A percentile compares a stretch with the other conserved stretches of the same genome.
phyloP scores from a whole-genome alignment of 2,329 filamentous ascomycete species.

The Aspergillus pseudotamarii region DNA sequence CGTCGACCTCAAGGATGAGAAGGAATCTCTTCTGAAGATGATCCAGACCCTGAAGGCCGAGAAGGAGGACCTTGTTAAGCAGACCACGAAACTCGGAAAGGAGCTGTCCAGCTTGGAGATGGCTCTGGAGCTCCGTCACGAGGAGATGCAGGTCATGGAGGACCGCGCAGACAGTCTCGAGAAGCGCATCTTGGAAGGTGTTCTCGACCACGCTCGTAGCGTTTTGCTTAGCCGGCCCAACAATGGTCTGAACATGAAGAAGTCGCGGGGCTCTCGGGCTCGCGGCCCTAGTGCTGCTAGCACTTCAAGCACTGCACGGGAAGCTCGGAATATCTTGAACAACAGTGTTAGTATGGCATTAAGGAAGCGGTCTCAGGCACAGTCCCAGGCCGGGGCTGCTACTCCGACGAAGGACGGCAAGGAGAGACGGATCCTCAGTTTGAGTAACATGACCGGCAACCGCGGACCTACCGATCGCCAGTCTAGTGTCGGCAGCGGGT shows the following conservation, averaged over 20 bases:
- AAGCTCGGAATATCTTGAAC: constrained; percentile 40
- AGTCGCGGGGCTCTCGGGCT: constrained; percentile 49
- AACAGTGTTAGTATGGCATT: constrained; percentile 51
- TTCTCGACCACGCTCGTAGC: constrained; percentile 88
- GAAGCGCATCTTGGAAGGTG: constrained; percentile 88
- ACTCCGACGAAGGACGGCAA: constrained; percentile 53
- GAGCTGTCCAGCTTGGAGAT: constrained; percentile 92
- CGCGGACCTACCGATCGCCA: constrained; percentile 40
- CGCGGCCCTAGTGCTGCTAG: constrained; percentile 39
- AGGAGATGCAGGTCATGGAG: constrained; percentile 92
- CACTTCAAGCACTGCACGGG: constrained; percentile 37
- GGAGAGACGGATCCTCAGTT: constrained; percentile 80
- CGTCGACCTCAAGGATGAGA: constrained; percentile 57
- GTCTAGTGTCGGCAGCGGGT: constrained; percentile 39
- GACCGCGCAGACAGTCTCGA: constrained; percentile 84
- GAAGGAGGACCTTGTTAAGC: constrained; percentile 70
- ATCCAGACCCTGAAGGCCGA: constrained; percentile 52
- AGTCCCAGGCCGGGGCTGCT: constrained; percentile 44
- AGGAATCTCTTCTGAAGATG: constrained; percentile 62
- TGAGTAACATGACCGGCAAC: constrained; percentile 87
- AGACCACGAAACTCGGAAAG: constrained; percentile 78
- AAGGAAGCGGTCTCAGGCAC: constrained; percentile 55
- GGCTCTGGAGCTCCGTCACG: constrained; percentile 81
- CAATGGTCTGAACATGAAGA: constrained; percentile 56
- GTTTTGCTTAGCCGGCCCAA: constrained; percentile 77